Evolutionary conservation across 2,329 filamentous ascomycete species (phyloP), one percentile per base, ranked within the genome.

Genomic region (Periconia digitata): DNA sequence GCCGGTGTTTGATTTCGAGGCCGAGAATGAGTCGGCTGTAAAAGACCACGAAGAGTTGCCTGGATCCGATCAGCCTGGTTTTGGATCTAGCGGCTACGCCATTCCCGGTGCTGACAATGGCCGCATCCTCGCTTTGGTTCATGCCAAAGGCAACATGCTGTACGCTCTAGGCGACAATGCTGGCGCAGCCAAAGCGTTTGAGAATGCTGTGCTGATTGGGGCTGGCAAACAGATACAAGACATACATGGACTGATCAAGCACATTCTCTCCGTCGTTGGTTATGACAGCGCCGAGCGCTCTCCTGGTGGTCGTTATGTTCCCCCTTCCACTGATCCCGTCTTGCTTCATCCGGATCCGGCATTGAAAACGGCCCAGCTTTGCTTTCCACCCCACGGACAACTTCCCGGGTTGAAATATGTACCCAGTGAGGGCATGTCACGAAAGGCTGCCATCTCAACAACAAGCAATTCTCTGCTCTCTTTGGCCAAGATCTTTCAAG

Each of bases 61-160:
- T 22, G 72, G 72, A 35, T 69, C 71, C 6, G 72, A 70, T 38
- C 74, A 77, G 54, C 75, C 75, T 36, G 77, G 86, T 0, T 91
- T 87, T 64, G 87, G 85, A 1, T 86, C 86, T 3, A 94, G 89
- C 69, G 92, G 91, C 15, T 97, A 95, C 69, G 82, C 85, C 13
- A 85, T 99, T 37, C 82, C 91, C 5, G 91, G 87, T 2, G 84
- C 82, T 37, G 94, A 99, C 58, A 97, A 96, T 66, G 94, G 92
- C 8, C 84, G 94, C 50, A 90, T 99, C 63, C 80, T 99, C 38
- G 89, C 91, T n/a, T 79, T 99, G 15, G 85, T 97, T 35, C 94
- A 99, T 72, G 92, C 92, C 17, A 99, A 97, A 71, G 94, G 92
- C n/a, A 97, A 97, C 54, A 95, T 97, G 87, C 79, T 97, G 1